These are phyloP conservation scores for Neurospora pannonica DNA, from an alignment of 495 filamentous ascomycete species.

Conservation along the genomic window DNA sequence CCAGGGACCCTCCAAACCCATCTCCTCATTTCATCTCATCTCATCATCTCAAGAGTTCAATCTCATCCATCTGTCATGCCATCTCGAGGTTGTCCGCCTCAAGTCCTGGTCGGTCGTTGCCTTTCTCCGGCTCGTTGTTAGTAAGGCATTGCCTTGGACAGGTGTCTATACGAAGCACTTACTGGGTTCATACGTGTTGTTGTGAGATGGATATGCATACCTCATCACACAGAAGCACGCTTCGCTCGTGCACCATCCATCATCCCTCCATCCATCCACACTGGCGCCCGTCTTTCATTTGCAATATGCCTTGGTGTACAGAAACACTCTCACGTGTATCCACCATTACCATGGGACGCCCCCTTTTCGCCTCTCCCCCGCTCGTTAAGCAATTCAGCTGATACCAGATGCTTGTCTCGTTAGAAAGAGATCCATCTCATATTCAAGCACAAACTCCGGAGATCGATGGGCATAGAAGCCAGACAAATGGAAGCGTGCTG, in stretches of 20 bases:
- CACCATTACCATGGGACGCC: not conserved
- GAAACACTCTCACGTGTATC: not conserved
- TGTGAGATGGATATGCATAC: not conserved
- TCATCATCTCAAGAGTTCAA: not conserved
- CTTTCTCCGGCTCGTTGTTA: not conserved
- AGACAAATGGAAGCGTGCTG: not conserved
- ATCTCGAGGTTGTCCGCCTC: not conserved
- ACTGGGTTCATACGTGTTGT: not conserved
- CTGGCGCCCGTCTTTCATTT: not conserved
- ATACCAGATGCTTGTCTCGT: not conserved
- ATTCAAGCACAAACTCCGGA: not conserved
- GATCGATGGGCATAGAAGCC: not conserved
- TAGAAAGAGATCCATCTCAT: not conserved
- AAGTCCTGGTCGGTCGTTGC: not conserved
- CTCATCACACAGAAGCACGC: not conserved
- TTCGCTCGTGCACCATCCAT: not conserved
- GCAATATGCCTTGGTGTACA: not conserved
- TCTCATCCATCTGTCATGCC: not conserved
- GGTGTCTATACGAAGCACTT: constrained; percentile 6
- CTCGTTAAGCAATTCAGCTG: not conserved
- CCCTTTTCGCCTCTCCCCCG: not conserved
- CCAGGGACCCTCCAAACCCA: not conserved
- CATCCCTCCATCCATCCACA: not conserved
- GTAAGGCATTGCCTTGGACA: constrained; percentile 16
- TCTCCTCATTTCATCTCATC: not conserved